Evolutionary conservation across 768 basidiomycete species (phyloP), one percentile per base, ranked within the genome.

Genomic region (Russula ochroleuca): DNA sequence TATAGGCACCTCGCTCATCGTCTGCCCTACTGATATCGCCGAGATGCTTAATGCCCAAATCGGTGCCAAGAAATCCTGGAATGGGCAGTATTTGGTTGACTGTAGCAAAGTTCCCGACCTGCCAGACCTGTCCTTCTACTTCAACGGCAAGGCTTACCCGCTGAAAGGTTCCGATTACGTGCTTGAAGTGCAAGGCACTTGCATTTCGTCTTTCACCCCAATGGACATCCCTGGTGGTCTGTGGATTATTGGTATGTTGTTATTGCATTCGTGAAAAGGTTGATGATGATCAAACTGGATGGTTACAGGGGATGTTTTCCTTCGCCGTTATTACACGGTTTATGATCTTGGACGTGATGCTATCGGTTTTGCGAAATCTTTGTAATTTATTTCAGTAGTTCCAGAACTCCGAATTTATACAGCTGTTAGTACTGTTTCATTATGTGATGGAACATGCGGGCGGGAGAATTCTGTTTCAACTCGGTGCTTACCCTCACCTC

Each of bases 11-110:
- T 95, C 93, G 8, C 80, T 98, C 65, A 98, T 98, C 70, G 96
- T 89, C 54, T 79, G 96, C 55, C 96, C 96, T 56, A 86, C 87
- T 62, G 96, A 98, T 71, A 82, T 98, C 59, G 95, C 97, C 57
- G 97, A 99, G 80, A 92, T 99, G 92, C 79, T 99, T 70, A 98
- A 99, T 77, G 79, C 88, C 37, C 86, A 90, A 74, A 97, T 99
- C 58, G 97, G 97, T 63, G 96, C 96, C 15, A 90, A 83, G 78
- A 92, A 88, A 72, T 85, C 87, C 2, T 98, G 95, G 95, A 97
- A 90, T 72, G 97, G 96, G 45, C 96, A 98, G 75, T 97, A 96
- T 72, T 85, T 85, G 28, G 80, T 99, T 65, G 92, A 94, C 68
- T 98, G 97, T 74, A 77, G 84, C 64, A 93, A 84, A 72, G 87